Evolutionary conservation across 257 asterid species (phyloP).

Genomic region (Plantago ovata): DNA sequence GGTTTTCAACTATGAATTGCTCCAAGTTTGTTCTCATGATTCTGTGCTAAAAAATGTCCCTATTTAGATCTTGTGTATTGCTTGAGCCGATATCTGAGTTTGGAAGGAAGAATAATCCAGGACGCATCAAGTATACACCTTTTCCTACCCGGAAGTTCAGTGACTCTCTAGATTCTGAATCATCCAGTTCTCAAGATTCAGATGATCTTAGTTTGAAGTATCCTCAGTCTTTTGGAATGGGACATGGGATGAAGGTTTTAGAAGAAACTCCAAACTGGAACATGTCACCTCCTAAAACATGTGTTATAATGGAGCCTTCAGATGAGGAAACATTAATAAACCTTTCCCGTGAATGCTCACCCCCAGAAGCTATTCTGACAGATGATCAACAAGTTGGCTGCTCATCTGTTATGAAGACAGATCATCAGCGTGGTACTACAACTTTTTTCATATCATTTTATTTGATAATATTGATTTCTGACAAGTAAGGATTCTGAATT

Average conservation of each 20-base stretch:
- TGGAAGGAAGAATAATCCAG: constrained; percentile 32
- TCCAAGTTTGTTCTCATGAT: constrained; percentile 54
- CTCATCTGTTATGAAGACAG: constrained; percentile 14
- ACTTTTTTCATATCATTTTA: constrained; percentile 1
- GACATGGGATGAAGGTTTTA: constrained; percentile 27
- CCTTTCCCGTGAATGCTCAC: constrained; percentile 21
- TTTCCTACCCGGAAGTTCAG: constrained; percentile 38
- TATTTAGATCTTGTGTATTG: constrained; percentile 78
- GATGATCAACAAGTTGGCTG: constrained; percentile 14
- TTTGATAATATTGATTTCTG: neutral
- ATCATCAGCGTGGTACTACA: constrained; percentile 30
- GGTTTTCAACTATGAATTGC: constrained; percentile 27
- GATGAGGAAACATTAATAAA: constrained; percentile 32
- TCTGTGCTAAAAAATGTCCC: constrained; percentile 75
- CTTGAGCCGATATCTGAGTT: constrained; percentile 71
- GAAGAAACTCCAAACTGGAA: constrained; percentile 72
- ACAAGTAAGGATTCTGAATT: constrained; percentile 3
- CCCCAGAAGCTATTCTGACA: constrained; percentile 17
- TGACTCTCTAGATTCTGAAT: constrained; percentile 54
- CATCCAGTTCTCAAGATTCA: constrained; percentile 37
- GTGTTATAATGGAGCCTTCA: constrained; percentile 70
- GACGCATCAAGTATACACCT: constrained; percentile 51
- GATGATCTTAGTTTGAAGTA: constrained; percentile 44
- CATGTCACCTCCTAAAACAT: constrained; percentile 89
- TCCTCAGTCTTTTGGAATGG: constrained; percentile 53